Conservation (phyloP, 108 stramenopile genomes). For the Chaetoceros tenuissimus region DNA sequence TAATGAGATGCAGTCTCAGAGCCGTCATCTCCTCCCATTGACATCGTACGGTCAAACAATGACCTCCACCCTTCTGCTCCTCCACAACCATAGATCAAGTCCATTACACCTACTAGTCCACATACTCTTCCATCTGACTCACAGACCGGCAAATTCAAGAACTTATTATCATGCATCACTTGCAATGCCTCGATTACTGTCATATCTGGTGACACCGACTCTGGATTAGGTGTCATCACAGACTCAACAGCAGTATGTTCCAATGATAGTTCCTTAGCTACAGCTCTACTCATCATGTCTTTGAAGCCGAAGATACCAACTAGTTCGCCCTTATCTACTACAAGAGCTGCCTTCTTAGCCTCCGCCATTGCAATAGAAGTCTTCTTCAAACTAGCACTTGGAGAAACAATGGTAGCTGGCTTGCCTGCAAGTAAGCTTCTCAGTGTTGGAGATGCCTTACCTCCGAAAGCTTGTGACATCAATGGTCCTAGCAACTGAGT, state of each 20-base stretch:
- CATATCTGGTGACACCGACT: slow-evolving; percentile 76
- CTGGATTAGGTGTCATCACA: slow-evolving; percentile 92
- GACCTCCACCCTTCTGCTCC: slow-evolving; percentile 80
- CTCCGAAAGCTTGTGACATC: too few relatives aligned
- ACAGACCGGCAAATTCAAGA: slow-evolving; percentile 86
- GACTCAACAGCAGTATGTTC: slow-evolving; percentile 59
- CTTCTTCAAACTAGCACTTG: slow-evolving; percentile 53
- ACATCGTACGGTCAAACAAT: slow-evolving; percentile 59
- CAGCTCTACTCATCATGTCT: slow-evolving; percentile 88
- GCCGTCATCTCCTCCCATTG: slow-evolving; percentile 42
- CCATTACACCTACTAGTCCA: slow-evolving; percentile 94
- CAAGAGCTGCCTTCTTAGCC: slow-evolving; percentile 73
- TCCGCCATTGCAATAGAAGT: slow-evolving; percentile 77
- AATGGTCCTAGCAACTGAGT: slow-evolving; percentile 54
- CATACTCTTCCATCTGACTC: slow-evolving; percentile 72
- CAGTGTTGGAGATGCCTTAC: slow-evolving; percentile 51
- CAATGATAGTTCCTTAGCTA: slow-evolving; percentile 72
- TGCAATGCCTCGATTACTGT: slow-evolving; percentile 86
- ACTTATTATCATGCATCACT: slow-evolving; percentile 91
- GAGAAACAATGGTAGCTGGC: slow-evolving; percentile 55
- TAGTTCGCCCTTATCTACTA: slow-evolving; percentile 65
- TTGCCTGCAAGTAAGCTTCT: slow-evolving; percentile 59
- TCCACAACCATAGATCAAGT: slow-evolving; percentile 77
- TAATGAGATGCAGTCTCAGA: slow-evolving; percentile 45
- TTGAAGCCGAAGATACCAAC: slow-evolving; percentile 92